Conservation (phyloP, 2,329 filamentous ascomycete species). For the Colletotrichum australisinense region DNA sequence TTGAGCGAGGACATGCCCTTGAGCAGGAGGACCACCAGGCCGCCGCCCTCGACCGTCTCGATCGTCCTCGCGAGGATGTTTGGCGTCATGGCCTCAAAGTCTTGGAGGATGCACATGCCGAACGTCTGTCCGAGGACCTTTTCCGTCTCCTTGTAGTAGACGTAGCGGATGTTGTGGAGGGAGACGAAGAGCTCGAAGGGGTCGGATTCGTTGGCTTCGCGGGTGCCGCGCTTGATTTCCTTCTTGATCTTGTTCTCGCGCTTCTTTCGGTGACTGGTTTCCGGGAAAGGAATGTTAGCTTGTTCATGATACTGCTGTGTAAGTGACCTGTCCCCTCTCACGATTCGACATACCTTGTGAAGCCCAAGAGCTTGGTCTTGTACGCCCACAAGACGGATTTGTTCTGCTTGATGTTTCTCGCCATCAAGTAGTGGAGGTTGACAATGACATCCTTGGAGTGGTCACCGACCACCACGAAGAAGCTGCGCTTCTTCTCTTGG, state of each 20-base stretch:
- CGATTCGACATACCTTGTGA: constrained; percentile 72
- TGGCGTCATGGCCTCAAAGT: constrained; percentile 98
- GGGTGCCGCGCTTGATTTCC: constrained; percentile 93
- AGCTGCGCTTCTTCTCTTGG: constrained; percentile 96
- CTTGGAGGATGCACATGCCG: constrained; percentile 97
- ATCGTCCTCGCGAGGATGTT: constrained; percentile 94
- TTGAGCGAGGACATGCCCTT: constrained; percentile 98
- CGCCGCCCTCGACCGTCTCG: constrained; percentile 97
- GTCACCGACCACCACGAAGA: constrained; percentile 97
- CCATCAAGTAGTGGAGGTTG: constrained; percentile 91
- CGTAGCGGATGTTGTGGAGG: constrained; percentile 96
- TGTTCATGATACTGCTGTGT: neutral
- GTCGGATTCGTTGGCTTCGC: constrained; percentile 92
- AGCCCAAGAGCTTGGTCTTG: constrained; percentile 96
- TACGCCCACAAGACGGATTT: constrained; percentile 99
- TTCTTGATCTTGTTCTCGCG: constrained; percentile 98
- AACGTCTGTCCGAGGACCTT: constrained; percentile 99
- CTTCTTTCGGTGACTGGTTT: constrained; percentile 88
- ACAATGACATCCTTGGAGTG: constrained; percentile 96
- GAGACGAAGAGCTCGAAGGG: constrained; percentile 98
- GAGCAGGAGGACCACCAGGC: constrained; percentile 87
- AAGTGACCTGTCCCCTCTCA: neutral
- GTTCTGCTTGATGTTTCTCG: constrained; percentile 87
- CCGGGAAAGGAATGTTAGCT: constrained; percentile 14
- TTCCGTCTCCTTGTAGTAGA: constrained; percentile 99